Evolutionary conservation across 2,329 filamentous ascomycete species (phyloP).

Genomic region (Nothophoma quercina): DNA sequence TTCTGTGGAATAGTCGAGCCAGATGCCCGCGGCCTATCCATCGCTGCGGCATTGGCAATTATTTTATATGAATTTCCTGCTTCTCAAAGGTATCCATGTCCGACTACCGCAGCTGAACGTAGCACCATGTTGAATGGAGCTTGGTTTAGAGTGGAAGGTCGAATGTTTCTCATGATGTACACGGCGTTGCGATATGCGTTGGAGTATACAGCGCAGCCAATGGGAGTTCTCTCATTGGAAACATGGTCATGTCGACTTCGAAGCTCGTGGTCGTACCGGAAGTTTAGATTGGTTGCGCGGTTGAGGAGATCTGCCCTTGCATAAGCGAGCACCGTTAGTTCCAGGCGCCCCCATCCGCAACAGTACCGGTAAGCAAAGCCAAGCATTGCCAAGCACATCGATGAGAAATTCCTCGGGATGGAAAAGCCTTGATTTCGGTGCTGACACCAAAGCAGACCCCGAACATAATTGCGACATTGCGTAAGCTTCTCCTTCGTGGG

Average conservation of each 20-base stretch:
- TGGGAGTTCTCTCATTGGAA: not conserved
- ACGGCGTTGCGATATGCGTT: slow-evolving; percentile 1
- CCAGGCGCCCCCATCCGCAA: not conserved
- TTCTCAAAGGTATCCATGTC: not conserved
- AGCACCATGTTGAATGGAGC: slow-evolving; percentile 3
- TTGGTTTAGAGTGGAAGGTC: slow-evolving; percentile 14
- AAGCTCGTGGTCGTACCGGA: slow-evolving; percentile 7
- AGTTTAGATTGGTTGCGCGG: slow-evolving; percentile 8
- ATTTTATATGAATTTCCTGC: not conserved
- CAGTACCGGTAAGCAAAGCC: slow-evolving; percentile 1
- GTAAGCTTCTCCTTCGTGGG: too few species aligned
- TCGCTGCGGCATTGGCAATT: not conserved
- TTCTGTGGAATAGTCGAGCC: not conserved
- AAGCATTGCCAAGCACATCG: slow-evolving; percentile 4
- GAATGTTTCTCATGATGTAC: slow-evolving; percentile 8
- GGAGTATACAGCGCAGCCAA: not conserved
- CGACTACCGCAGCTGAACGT: not conserved
- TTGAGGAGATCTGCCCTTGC: slow-evolving; percentile 5
- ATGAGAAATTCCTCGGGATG: not conserved
- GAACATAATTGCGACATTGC: too few species aligned
- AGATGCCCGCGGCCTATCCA: not conserved
- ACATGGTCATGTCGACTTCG: slow-evolving; percentile 2
- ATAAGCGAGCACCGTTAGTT: not conserved
- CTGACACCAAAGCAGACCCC: too few species aligned
- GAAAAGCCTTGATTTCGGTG: too few species aligned